Evolutionary conservation across 495 filamentous ascomycete species (phyloP).

Genomic region (Aspergillus leporis): DNA sequence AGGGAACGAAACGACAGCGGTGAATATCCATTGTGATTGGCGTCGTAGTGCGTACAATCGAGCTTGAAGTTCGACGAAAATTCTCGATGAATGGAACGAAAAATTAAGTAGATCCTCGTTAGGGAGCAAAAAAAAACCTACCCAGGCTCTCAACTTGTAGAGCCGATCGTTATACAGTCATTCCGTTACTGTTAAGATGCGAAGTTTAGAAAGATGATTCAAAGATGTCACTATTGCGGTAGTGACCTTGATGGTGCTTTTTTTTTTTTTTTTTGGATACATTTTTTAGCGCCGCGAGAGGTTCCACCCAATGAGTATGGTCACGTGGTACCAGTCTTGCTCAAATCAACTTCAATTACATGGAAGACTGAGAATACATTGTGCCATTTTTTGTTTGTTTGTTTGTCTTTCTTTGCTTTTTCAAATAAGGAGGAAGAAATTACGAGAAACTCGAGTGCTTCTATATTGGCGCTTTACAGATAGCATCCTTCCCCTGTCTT

Average conservation of each 20-base stretch:
- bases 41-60: slow-evolving; percentile 9
- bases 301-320: slow-evolving; percentile 13
- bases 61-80: slow-evolving; percentile 5
- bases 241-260: slow-evolving; percentile 21
- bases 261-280: slow-evolving; percentile 26
- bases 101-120: slow-evolving; percentile 6
- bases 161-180: slow-evolving; percentile 38
- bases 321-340: slow-evolving; percentile 18
- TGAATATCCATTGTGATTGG: slow-evolving; percentile 81
- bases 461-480: background rate
- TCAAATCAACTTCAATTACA: background rate
- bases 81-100: background rate
- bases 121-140: slow-evolving; percentile 23
- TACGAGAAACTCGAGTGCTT: background rate
- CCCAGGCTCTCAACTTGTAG: slow-evolving; percentile 26
- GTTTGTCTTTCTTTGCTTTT: background rate
- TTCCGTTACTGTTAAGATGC: slow-evolving; percentile 22
- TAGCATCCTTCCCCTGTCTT: background rate
- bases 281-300: slow-evolving; percentile 29
- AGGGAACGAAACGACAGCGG: slow-evolving; percentile 95
- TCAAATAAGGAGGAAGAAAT: background rate
- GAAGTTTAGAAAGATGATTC: background rate
- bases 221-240: slow-evolving; percentile 24
- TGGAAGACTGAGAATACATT: background rate
- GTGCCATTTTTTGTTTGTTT: background rate